Evolutionary conservation across 2,329 filamentous ascomycete genomes (phyloP).

Genomic region (Cercospora nicotianae): DNA sequence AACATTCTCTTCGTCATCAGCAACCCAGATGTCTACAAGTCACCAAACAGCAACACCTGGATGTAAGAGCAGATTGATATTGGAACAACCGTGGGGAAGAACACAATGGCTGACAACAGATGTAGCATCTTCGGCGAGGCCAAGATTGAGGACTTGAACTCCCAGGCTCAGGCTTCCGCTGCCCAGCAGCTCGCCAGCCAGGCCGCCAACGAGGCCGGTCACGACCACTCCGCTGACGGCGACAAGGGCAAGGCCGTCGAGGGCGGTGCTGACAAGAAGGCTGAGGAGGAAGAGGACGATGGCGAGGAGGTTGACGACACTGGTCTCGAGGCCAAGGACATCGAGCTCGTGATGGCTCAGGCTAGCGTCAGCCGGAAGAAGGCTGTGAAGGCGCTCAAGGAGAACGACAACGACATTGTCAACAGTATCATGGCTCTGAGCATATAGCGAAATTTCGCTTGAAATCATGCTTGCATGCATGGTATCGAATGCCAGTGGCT

Average conservation of each 20-base stretch:
- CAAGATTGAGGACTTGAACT: constrained; percentile 99
- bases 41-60: constrained; percentile 98
- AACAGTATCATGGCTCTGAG: constrained; percentile 98
- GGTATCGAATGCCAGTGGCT: neutral
- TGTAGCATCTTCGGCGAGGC: constrained; percentile 96
- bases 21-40: constrained; percentile 99
- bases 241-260: constrained; percentile 71
- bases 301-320: constrained; percentile 93
- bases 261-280: constrained; percentile 53
- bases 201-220: constrained; percentile 65
- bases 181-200: constrained; percentile 88
- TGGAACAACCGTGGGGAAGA: constrained; percentile 10
- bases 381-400: constrained; percentile 96
- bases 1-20: constrained; percentile 99
- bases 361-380: constrained; percentile 96
- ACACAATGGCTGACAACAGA: constrained; percentile 11
- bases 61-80: constrained; percentile 61
- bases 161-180: constrained; percentile 91
- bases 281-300: constrained; percentile 78
- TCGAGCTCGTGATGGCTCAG: constrained; percentile 98
- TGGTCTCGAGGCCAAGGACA: constrained; percentile 97
- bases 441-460: constrained; percentile 42
- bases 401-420: constrained; percentile 99
- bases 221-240: constrained; percentile 76
- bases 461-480: neutral